These are phyloP conservation scores for Hippophae rhamnoides DNA, from an alignment of 306 rosid species.

Conservation along the genomic window DNA sequence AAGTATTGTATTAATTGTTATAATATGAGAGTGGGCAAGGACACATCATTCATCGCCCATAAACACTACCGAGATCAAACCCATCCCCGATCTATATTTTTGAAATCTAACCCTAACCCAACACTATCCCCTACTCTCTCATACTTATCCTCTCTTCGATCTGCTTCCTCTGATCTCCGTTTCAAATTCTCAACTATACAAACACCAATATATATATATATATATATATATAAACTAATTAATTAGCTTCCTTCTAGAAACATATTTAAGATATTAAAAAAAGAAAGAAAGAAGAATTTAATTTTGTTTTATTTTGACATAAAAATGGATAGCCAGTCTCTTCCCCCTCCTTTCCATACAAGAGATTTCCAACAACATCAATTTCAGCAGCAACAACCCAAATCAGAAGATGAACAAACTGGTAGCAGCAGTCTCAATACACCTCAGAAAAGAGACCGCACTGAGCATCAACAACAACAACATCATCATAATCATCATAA, in stretches of 20 bases:
- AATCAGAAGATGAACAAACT: conserved; percentile 71
- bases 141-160: conserved; percentile 1
- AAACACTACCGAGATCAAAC: conserved; percentile 49
- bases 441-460: conserved; percentile 50
- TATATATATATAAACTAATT: background rate
- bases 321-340: conserved; percentile 79
- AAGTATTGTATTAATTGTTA: background rate
- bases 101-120: conserved; percentile 26
- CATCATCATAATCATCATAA: conserved; percentile 26
- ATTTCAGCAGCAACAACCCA: conserved; percentile 42
- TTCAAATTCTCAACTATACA: background rate
- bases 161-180: conserved; percentile 14
- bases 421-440: conserved; percentile 55
- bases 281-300: background rate
- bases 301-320: background rate
- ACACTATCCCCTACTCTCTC: background rate
- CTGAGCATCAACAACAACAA: conserved; percentile 22
- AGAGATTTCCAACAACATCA: conserved; percentile 63
- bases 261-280: background rate
- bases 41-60: conserved; percentile 70
- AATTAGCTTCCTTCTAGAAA: background rate
- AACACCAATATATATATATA: conserved; percentile 4
- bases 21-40: conserved; percentile 19
- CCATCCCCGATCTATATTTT: conserved; percentile 38
- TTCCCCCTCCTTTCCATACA: conserved; percentile 82